Base-by-base conservation (phyloP, 2,329 filamentous ascomycete genomes). In the Hypomyces rosellus region DNA sequence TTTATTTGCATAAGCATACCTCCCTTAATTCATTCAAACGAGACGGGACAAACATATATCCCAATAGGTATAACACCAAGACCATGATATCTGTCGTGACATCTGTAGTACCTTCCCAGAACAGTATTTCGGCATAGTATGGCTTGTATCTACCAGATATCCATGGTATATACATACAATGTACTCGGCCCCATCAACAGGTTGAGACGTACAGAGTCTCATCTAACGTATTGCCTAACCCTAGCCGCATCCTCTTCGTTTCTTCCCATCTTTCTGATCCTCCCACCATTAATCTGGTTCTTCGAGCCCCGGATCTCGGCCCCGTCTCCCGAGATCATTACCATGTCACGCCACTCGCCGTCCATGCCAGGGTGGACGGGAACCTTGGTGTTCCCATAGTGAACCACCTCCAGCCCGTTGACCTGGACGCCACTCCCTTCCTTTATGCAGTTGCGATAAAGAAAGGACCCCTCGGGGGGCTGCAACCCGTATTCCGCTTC, bases 281-380 rank as follows among this genome's bases (percentile, higher is more conserved):
- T 45, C 1, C 41, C 49, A 3, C 49, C 49, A 7, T 51, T 51
- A 15, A 51, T 48, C 40, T 51, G 49, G 16, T 40, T 48, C 25
- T 45, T 48, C 7, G n/a, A 18, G n/a, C 40, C 49, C 40, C 45
- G 44, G 4, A 36, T 16, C 9, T 51, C 49, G 14, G 18, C 42
- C 8, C 49, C 41, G 9, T 48, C 45, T 12, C 20, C 45, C n/a
- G 20, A 37, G 11, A 34, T 18, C 34, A 51, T 45, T 3, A 39
- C 25, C 40, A 48, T 22, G 3, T 34, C 34, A 2, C 45, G 45
- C 49, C 49, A 51, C 2, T 30, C 18, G 25, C 49, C 49, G 2
- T 42, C 25, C 25, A 51, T 45, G 18, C 34, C 36, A 12, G 49
- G 49, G 12, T 30, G 25, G n/a, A n/a, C 18, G 4, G 49, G 49